These are phyloP conservation scores for Pseudocercospora fuligena DNA, from an alignment of 2,329 filamentous ascomycete species.

Conservation along the genomic window DNA sequence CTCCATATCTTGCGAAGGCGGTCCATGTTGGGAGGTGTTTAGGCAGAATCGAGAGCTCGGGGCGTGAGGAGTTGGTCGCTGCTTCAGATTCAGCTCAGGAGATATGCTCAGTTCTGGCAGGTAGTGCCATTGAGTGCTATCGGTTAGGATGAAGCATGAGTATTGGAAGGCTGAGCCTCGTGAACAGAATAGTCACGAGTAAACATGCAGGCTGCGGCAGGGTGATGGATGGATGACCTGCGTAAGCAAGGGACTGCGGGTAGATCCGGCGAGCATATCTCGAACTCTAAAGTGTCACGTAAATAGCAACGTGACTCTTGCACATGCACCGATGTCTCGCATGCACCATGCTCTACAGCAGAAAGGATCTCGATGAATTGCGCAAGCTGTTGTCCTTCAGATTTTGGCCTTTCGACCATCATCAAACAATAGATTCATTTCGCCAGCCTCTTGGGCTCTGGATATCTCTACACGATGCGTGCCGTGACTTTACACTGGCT, in stretches of 20 bases:
- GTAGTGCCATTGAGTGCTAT: neutral
- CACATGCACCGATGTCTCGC: neutral
- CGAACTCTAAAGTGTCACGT: neutral
- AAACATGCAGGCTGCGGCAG: neutral
- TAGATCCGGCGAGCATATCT: neutral
- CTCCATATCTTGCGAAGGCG: constrained; percentile 37
- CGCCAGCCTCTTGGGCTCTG: neutral
- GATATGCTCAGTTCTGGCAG: neutral
- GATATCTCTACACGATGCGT: constrained; percentile 9
- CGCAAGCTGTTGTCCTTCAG: neutral
- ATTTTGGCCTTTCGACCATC: neutral
- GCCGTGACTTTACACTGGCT: constrained; percentile 6
- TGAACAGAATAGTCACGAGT: neutral
- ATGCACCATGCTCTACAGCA: neutral
- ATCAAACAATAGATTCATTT: constrained; percentile 9
- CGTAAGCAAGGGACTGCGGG: neutral
- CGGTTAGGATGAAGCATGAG: neutral
- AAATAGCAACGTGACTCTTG: neutral
- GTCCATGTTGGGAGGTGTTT: constrained; percentile 23
- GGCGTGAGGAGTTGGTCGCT: neutral
- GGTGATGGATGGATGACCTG: neutral
- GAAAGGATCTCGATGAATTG: neutral
- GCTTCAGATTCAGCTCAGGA: neutral
- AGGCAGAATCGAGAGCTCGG: neutral
- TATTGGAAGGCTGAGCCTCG: neutral